Percentiles rank a stretch among this genome's conserved stretches.
Evolutionary conservation across 2,329 filamentous ascomycete species (phyloP).

Genomic region (Aspergillus calidoustus): DNA sequence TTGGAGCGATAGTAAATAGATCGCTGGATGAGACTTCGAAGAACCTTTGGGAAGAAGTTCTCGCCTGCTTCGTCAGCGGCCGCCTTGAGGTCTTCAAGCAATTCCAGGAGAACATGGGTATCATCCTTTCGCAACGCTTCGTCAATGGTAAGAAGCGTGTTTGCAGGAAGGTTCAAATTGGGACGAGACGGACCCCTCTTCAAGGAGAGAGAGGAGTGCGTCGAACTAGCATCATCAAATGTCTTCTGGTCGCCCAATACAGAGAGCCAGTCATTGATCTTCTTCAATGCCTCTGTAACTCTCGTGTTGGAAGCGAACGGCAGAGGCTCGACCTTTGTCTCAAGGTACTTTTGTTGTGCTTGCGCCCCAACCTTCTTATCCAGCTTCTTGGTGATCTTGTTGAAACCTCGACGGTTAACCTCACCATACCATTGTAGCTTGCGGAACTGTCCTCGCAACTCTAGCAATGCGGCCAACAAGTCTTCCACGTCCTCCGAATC

Average conservation of each 20-base stretch:
- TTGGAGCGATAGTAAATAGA: constrained; percentile 73
- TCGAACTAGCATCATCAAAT: constrained; percentile 74
- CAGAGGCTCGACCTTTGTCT: constrained; percentile 85
- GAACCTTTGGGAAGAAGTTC: constrained; percentile 67
- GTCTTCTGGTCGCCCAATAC: constrained; percentile 76
- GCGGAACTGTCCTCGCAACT: constrained; percentile 82
- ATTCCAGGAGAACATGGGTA: constrained; percentile 47
- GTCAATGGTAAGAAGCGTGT: constrained; percentile 47
- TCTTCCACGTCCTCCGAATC: constrained; percentile 92
- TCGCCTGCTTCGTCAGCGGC: constrained; percentile 62
- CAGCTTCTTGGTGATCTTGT: constrained; percentile 98
- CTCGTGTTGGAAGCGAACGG: constrained; percentile 79
- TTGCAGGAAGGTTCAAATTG: constrained; percentile 72
- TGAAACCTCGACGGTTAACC: constrained; percentile 91
- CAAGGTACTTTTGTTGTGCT: constrained; percentile 83
- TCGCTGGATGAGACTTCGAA: constrained; percentile 50
- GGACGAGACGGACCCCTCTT: constrained; percentile 77
- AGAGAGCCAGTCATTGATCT: constrained; percentile 90
- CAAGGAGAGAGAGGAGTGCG: constrained; percentile 70
- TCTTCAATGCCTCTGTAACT: constrained; percentile 63
- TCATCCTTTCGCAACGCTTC: constrained; percentile 48
- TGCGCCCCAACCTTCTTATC: constrained; percentile 88
- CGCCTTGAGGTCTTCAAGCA: constrained; percentile 63
- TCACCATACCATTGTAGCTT: constrained; percentile 98
- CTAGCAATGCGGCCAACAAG: constrained; percentile 84